These are phyloP conservation scores for Canavalia ensiformis DNA, from an alignment of 306 rosid species.

Conservation along the genomic window DNA sequence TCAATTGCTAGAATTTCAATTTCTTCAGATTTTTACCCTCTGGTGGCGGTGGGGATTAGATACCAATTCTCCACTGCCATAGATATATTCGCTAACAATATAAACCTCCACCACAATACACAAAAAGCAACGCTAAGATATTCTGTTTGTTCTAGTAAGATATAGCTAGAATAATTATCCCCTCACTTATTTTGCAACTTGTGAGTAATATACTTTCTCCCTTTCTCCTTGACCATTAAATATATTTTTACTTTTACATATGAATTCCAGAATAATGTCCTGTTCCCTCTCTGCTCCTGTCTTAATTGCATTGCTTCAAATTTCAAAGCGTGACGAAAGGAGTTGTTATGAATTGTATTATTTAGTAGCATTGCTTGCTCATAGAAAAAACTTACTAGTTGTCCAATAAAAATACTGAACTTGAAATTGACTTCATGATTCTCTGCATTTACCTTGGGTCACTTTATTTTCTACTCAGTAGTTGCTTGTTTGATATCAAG, in stretches of 20 bases:
- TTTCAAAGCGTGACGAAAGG: neutral
- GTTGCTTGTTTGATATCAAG: constrained; percentile 4
- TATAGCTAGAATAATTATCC: constrained; percentile 39
- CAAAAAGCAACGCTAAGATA: constrained; percentile 52
- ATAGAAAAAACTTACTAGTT: neutral
- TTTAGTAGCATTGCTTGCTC: neutral
- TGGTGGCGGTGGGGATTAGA: constrained; percentile 71
- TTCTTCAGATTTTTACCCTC: constrained; percentile 58
- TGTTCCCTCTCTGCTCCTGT: neutral
- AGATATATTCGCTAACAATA: constrained; percentile 60
- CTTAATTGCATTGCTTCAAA: neutral
- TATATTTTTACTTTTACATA: constrained; percentile 21
- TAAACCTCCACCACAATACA: constrained; percentile 35
- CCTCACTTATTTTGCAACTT: constrained; percentile 55
- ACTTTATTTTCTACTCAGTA: neutral
- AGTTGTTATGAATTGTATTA: neutral
- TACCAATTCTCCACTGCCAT: constrained; percentile 57
- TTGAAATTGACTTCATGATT: neutral
- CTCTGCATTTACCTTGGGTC: neutral
- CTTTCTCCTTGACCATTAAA: constrained; percentile 34
- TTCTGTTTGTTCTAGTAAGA: constrained; percentile 45
- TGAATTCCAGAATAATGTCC: constrained; percentile 22
- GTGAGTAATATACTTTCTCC: constrained; percentile 49
- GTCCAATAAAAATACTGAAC: neutral
- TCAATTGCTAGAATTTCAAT: constrained; percentile 42